Evolutionary conservation across 257 asterid genomes (phyloP), one percentile per base, ranked within the genome.

Genomic region (Lycium barbarum): DNA sequence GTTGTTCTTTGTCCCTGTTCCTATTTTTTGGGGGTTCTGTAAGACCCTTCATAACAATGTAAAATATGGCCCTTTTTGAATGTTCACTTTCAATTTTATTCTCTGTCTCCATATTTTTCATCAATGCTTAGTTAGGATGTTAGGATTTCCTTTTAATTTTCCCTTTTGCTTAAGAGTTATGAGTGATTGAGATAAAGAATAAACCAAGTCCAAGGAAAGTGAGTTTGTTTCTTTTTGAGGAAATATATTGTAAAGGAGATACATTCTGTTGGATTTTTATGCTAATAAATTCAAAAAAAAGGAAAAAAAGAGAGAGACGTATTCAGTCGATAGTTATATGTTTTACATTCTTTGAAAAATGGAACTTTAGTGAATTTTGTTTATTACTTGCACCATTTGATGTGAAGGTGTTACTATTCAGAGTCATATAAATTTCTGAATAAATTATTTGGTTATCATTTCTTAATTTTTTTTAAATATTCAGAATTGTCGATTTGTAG

Each of bases 1-100:
- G 17, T n/a, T 58, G 5, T 8, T 80, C 81, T 9, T 10, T 49
- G 15, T 83, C 59, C 33, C 33, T 26, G 33, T 26, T 26, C 33
- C 33, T 26, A 26, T 26, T 26, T 26, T 26, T 26, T 26, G 33
- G 33, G 33, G 33, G 33, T 26, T 26, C 33, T 68, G 51, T 68
- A 68, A 38, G 38, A 36, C 38, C 61, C 73, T 59, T 55, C 17
- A 26, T 49, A 18, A 20, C 66, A 51, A 59, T 72, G 65, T 68
- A 83, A 83, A 83, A 1, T 83, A 83, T 83, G 82, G 81, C 43
- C 18, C 43, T 83, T 71, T 70, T 38, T 22, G 82, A 18, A 71
- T 57, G n/a, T 55, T 81, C 45, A 59, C 70, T 20, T 9, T 54
- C 2, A 43, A 43, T 43, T 71, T 18, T 71, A 71, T 71, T 63